Percentiles rank a stretch among this genome's conserved stretches.
Conservation (phyloP, 1,284 basidiomycete genomes). For the Heterobasidion irregulare region DNA sequence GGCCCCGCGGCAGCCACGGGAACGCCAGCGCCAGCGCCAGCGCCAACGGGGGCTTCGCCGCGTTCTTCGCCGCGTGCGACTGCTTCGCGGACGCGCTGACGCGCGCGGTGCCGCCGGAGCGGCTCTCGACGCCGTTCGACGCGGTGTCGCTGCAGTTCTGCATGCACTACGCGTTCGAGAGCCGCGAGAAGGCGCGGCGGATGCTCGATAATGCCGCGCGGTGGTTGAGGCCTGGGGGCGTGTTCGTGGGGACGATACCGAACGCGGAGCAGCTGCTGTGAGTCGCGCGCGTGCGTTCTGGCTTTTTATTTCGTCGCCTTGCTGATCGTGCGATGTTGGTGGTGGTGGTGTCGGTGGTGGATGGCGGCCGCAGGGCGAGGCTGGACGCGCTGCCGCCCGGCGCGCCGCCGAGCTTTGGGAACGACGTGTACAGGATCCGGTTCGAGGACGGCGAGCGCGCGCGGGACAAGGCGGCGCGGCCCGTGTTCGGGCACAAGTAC, state of each 20-base stretch:
- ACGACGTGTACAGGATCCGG: slow-evolving; percentile 81
- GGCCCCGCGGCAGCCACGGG: no score
- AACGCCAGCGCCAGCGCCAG: background rate
- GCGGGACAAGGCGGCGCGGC: slow-evolving; percentile 37
- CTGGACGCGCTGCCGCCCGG: slow-evolving; percentile 57
- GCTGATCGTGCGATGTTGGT: background rate
- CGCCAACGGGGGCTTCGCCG: slow-evolving; percentile 41
- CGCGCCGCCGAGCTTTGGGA: slow-evolving; percentile 74
- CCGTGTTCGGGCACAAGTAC: slow-evolving; percentile 86
- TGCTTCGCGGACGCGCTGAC: slow-evolving; percentile 77
- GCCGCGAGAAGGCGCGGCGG: slow-evolving; percentile 72
- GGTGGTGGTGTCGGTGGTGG: no score
- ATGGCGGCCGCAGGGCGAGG: slow-evolving; percentile 39
- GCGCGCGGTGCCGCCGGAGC: slow-evolving; percentile 56
- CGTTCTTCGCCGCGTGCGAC: slow-evolving; percentile 82
- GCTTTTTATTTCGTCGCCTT: background rate
- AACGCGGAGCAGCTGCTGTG: slow-evolving; percentile 77
- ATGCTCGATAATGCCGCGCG: slow-evolving; percentile 91
- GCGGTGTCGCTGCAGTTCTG: slow-evolving; percentile 98
- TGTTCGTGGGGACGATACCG: slow-evolving; percentile 93
- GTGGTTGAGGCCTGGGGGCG: slow-evolving; percentile 76
- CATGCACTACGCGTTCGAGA: slow-evolving; percentile 99
- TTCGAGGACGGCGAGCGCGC: slow-evolving; percentile 48
- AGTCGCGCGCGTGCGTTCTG: slow-evolving; percentile 20
- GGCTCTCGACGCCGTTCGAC: slow-evolving; percentile 67